Evolutionary conservation across 192 early-diverging fungal genomes (phyloP), one percentile per base, ranked within the genome.

Genomic region (Diversispora epigaea): DNA sequence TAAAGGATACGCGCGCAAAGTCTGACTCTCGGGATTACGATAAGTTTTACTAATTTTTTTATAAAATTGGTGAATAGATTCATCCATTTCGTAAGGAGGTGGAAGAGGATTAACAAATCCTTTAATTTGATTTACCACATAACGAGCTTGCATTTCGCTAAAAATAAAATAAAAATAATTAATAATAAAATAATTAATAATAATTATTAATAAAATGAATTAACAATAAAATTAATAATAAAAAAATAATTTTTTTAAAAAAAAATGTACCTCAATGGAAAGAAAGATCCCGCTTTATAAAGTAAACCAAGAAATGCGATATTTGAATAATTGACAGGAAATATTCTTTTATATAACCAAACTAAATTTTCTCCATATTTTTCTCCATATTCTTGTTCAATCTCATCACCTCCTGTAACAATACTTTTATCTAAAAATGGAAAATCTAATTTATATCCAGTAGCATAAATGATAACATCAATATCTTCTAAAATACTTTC

Each of bases 401-500:
- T 32, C 17, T 79, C 71, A 15, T 85, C 75, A 39, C 82, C 78
- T 10, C 82, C 82, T 11, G 78, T 77, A 5, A 88, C 54, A n/a
- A 80, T 76, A 39, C 75, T 63, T 12, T 82, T 67, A 44, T 84
- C 80, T 57, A 91, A 64, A 64, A 85, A 87, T 0, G 83, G 83
- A 67, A 80, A 79, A 14, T 82, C 79, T 75, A 83, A 85, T 3
- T 82, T 60, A 77, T 88, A 90, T 4, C 90, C 90, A 3, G 90
- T 92, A 68, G 87, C 87, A 61, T 83, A 89, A 25, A 90, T 78
- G 6, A 91, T 78, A 25, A 71, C 60, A 76, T 92, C 90, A 14
- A 90, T 79, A 45, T 82, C 52, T 10, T 85, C 83, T 19, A 81
- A 41, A 32, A 75, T 73, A 1, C 83, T 84, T 25, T 83, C 86